These are phyloP conservation scores for Solanum aculeatissimum DNA, from an alignment of 305 asterid genomes.

Conservation along the genomic window DNA sequence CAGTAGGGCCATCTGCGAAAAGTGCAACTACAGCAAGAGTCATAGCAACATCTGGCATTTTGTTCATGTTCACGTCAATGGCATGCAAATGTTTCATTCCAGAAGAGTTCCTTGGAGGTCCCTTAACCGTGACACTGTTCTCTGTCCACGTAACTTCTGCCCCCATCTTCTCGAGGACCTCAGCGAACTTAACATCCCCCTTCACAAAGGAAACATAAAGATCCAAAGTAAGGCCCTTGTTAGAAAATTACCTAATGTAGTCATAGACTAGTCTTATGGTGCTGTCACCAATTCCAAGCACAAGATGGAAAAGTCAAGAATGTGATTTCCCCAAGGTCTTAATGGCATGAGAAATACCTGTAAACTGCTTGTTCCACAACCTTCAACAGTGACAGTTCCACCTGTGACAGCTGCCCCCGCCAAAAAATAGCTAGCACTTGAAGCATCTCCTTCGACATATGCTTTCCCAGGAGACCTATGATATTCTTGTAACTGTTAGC, in stretches of 20 bases:
- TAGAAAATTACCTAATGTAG: neutral
- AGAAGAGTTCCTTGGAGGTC: constrained; percentile 52
- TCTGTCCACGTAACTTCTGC: constrained; percentile 95
- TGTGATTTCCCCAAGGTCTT: neutral
- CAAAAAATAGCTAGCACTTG: constrained; percentile 99
- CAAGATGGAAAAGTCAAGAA: neutral
- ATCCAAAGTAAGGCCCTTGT: neutral
- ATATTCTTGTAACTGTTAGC: neutral
- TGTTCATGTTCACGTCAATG: constrained; percentile 92
- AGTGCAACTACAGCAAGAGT: constrained; percentile 99
- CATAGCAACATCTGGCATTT: constrained; percentile 99
- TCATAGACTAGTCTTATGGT: neutral
- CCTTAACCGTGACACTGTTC: constrained; percentile 87
- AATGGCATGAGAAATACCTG: constrained; percentile 45
- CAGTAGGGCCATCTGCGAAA: constrained; percentile 90
- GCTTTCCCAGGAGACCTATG: constrained; percentile 93
- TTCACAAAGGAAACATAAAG: constrained; percentile 8
- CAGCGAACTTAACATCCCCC: constrained; percentile 99
- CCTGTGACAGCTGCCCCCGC: constrained; percentile 99
- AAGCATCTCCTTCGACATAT: constrained; percentile 98
- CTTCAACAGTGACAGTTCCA: constrained; percentile 94
- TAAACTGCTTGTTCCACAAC: constrained; percentile 96
- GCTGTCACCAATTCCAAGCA: neutral
- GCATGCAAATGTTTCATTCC: constrained; percentile 68
- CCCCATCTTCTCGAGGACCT: constrained; percentile 96